Evolutionary conservation across 768 basidiomycete species (phyloP).

Genomic region (Suillus weaverae): DNA sequence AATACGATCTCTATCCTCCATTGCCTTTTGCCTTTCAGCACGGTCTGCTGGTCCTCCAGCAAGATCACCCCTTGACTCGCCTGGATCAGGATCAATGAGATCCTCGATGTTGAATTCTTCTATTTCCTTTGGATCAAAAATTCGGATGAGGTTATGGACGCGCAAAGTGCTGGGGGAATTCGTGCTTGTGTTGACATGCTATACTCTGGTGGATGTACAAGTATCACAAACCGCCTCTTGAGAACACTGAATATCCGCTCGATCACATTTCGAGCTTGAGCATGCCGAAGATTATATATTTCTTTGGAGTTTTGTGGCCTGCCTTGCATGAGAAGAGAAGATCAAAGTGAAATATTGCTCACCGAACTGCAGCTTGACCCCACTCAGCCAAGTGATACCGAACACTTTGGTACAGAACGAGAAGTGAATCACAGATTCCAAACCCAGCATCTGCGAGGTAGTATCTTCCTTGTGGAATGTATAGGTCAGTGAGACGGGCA

Average conservation of each 20-base stretch:
- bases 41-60: background rate
- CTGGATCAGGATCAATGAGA: background rate
- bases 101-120: background rate
- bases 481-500: constrained; percentile 13
- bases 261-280: constrained; percentile 20
- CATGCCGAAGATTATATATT: constrained; percentile 27
- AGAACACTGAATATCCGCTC: constrained; percentile 24
- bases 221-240: constrained; percentile 20
- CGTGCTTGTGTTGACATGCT: constrained; percentile 20
- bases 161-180: constrained; percentile 24
- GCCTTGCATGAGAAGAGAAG: background rate
- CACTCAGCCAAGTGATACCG: constrained; percentile 22
- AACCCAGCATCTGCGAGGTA: constrained; percentile 21
- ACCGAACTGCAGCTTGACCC: constrained; percentile 6
- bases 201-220: constrained; percentile 14
- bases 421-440: constrained; percentile 6
- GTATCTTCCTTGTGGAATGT: constrained; percentile 15
- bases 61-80: background rate
- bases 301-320: constrained; percentile 21
- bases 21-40: background rate
- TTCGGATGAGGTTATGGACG: constrained; percentile 28
- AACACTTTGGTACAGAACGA: constrained; percentile 8
- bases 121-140: constrained; percentile 11
- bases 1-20: background rate
- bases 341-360: background rate